Percentiles rank a stretch among this genome's conserved stretches.
These are phyloP conservation scores for Annulohypoxylon truncatum DNA, from an alignment of 2,329 filamentous ascomycete genomes.

Conservation along the genomic window DNA sequence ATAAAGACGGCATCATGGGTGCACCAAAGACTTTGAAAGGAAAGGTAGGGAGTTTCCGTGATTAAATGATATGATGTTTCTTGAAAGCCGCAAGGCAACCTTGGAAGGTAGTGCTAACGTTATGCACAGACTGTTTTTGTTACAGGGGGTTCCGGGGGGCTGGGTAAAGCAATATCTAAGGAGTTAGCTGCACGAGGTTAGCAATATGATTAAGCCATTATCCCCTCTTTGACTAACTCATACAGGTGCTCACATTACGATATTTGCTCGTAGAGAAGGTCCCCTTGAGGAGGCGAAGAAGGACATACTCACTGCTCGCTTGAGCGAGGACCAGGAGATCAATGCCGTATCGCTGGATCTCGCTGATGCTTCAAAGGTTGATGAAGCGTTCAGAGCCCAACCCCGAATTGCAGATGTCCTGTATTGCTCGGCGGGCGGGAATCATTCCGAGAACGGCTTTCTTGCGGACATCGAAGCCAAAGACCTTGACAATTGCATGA, in stretches of 20 bases:
- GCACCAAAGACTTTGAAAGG: slow-evolving; percentile 14
- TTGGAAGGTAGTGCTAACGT: neutral
- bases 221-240: neutral
- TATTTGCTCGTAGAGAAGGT: slow-evolving; percentile 24
- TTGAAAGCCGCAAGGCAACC: neutral
- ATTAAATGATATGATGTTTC: neutral
- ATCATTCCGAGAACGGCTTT: slow-evolving; percentile 42
- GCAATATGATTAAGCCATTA: neutral
- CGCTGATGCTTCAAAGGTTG: slow-evolving; percentile 23
- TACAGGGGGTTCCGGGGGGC: slow-evolving; percentile 42
- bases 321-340: slow-evolving; percentile 22
- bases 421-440: slow-evolving; percentile 47
- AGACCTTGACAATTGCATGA: slow-evolving; percentile 46
- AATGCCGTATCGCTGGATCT: slow-evolving; percentile 21
- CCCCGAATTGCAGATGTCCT: slow-evolving; percentile 41
- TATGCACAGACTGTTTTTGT: slow-evolving; percentile 42
- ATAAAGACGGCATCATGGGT: slow-evolving; percentile 7
- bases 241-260: slow-evolving; percentile 28
- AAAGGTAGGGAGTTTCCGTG: slow-evolving; percentile 13
- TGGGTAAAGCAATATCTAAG: slow-evolving; percentile 46
- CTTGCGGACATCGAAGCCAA: slow-evolving; percentile 39
- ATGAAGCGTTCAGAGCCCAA: slow-evolving; percentile 35
- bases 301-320: slow-evolving; percentile 18
- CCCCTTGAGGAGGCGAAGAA: slow-evolving; percentile 26
- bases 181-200: slow-evolving; percentile 19